phyloP scores from a whole-genome alignment of 1,284 basidiomycete species.

The Boletus holoroseus region DNA sequence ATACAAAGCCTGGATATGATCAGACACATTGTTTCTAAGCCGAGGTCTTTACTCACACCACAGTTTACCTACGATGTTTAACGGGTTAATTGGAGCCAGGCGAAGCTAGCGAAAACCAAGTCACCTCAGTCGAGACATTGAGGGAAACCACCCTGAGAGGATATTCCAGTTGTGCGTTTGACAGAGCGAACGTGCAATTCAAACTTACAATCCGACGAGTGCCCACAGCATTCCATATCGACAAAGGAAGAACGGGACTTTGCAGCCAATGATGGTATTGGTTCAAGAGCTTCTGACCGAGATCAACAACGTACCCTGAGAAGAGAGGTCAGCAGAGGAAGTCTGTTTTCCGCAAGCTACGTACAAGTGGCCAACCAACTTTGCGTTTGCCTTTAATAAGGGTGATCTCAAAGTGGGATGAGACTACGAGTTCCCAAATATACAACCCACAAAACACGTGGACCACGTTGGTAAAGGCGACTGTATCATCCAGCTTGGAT shows the following conservation, averaged over 20 bases:
- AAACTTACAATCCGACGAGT: constrained; percentile 52
- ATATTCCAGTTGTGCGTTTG: background rate
- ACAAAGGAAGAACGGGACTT: constrained; percentile 64
- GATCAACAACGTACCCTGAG: constrained; percentile 17
- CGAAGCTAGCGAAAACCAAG: constrained; percentile 10
- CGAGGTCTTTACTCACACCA: constrained; percentile 37
- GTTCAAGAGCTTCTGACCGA: background rate
- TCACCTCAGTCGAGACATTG: constrained; percentile 39
- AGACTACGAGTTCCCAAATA: constrained; percentile 61
- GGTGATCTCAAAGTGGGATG: constrained; percentile 61
- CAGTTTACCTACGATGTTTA: constrained; percentile 51
- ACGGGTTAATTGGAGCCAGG: background rate
- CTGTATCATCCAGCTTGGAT: constrained; percentile 31
- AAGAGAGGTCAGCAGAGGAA: constrained; percentile 5
- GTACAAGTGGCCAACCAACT: constrained; percentile 61
- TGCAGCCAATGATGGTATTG: constrained; percentile 6
- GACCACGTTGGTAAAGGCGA: constrained; percentile 51
- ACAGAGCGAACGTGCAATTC: background rate
- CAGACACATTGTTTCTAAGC: constrained; percentile 3
- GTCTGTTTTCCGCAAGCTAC: constrained; percentile 8
- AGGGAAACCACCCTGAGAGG: constrained; percentile 51
- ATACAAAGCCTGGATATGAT: constrained; percentile 47
- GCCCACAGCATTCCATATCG: constrained; percentile 64
- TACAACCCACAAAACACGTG: constrained; percentile 59
- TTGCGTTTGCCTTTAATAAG: constrained; percentile 49